Percentiles rank a stretch among this genome's conserved stretches.
These are phyloP conservation scores for Daphne laureola DNA, from an alignment of 441 rosid genomes.

Conservation along the genomic window DNA sequence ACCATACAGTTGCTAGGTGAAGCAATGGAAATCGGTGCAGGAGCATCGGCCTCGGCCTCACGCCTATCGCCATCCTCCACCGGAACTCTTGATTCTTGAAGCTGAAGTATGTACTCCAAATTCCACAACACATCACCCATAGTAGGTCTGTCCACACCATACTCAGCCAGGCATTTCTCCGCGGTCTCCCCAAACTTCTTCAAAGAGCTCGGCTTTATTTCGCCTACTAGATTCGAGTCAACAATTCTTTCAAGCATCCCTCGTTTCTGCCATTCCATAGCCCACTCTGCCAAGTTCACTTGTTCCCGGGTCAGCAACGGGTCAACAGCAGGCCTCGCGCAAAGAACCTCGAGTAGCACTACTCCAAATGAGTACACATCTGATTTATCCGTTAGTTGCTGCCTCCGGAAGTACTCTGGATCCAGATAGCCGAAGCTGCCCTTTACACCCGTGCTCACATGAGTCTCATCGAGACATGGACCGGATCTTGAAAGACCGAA, in stretches of 20 bases:
- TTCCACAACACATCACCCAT: constrained; percentile 95
- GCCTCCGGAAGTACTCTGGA: constrained; percentile 86
- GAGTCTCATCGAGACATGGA: constrained; percentile 77
- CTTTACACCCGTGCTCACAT: constrained; percentile 84
- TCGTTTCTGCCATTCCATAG: constrained; percentile 81
- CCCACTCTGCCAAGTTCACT: constrained; percentile 91
- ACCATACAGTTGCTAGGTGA: constrained; percentile 15
- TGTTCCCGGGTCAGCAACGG: constrained; percentile 78
- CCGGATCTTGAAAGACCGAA: constrained; percentile 92
- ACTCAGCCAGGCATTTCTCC: constrained; percentile 88
- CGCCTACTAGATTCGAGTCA: constrained; percentile 49
- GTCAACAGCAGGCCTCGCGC: constrained; percentile 84
- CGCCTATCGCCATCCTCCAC: constrained; percentile 20
- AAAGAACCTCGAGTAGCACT: constrained; percentile 74
- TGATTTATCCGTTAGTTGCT: constrained; percentile 85
- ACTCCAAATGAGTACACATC: constrained; percentile 89
- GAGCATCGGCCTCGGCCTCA: constrained; percentile 10
- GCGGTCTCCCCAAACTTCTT: constrained; percentile 85
- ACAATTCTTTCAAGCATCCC: constrained; percentile 63
- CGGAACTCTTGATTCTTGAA: constrained; percentile 51
- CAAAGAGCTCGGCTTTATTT: constrained; percentile 54
- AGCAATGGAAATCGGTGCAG: constrained; percentile 10
- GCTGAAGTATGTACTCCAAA: constrained; percentile 62
- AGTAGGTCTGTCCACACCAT: constrained; percentile 81
- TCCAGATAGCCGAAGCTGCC: constrained; percentile 96